Evolutionary conservation across 1,139 yeast species (phyloP), one percentile per base, ranked within the genome.

Genomic region (Diutina rugosa): DNA sequence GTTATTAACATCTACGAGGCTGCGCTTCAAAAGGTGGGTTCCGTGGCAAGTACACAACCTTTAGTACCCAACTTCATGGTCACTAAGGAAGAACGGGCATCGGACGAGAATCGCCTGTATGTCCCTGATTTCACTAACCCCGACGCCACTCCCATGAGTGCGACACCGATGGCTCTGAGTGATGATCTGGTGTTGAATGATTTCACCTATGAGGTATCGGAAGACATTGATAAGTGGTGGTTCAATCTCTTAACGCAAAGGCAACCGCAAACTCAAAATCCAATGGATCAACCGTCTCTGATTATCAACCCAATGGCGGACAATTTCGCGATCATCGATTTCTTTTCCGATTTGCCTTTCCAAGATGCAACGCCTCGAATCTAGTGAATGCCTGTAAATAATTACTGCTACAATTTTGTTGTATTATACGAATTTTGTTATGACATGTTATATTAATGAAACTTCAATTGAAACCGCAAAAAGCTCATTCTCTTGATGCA

Each of bases 1-100:
- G 64, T 73, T 6, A 56, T 60, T 21, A 18, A n/a, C 44, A 32
- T 49, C 6, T 49, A 49, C 21, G 65, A 64, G 41, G 59, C 57
- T 7, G 58, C 64, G 0, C 53, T 63, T 32, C 57, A 58, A 44
- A 61, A 63, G 49, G 61, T 61, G 44, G 53, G 53, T 6, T 14
- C 18, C 7, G n/a, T n/a, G 38, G 4, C 35, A 8, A 26, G 12
- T 26, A 10, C n/a, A 3, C 16, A 10, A 29, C 16, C 45, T n/a
- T 16, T 21, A n/a, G 38, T 47, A 1, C 51, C 51, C 8, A 30
- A 47, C 14, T 47, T 10, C 30, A 46, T 46, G 49, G 35, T 47
- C 3, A 28, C 51, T 14, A 14, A 47, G 26, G 51, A 47, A 14
- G 51, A 47, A 29, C 51, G 38, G 6, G 18, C n/a, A 6, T 9